These are phyloP conservation scores for Herpotrichia juniperi DNA, from an alignment of 2,329 filamentous ascomycete genomes.

Conservation along the genomic window DNA sequence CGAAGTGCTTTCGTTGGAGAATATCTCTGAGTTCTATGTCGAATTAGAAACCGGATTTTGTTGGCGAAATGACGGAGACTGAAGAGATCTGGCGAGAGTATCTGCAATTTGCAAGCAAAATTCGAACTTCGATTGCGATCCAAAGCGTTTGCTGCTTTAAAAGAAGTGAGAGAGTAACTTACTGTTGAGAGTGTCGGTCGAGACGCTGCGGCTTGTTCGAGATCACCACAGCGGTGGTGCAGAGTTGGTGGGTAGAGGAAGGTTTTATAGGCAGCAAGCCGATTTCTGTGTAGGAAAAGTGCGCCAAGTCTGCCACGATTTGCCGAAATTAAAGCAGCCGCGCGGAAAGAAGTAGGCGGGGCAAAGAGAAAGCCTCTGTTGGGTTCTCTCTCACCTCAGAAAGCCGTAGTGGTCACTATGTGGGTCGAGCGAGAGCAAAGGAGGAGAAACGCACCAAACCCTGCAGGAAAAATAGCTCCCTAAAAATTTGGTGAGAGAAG, in stretches of 20 bases:
- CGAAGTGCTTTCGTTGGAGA: not conserved
- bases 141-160: not conserved
- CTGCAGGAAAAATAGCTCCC: too few relatives aligned
- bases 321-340: not conserved
- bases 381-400: too few relatives aligned
- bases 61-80: not conserved
- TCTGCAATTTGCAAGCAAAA: not conserved
- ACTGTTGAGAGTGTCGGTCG: not conserved
- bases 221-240: not conserved
- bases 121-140: not conserved
- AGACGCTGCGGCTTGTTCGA: not conserved
- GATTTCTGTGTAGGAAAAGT: not conserved
- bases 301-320: not conserved
- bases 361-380: too few relatives aligned
- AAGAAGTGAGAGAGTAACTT: not conserved
- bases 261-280: not conserved
- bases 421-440: too few relatives aligned
- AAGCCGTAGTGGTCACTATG: too few relatives aligned
- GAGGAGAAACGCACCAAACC: too few relatives aligned
- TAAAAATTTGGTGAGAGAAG: too few relatives aligned
- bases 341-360: too few relatives aligned
- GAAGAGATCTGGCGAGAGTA: too few relatives aligned
- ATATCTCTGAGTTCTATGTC: not conserved
- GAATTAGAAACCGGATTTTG: not conserved
- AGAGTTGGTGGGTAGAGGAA: not conserved